phyloP scores from a whole-genome alignment of 768 basidiomycete genomes.

The Pholiota conissans region DNA sequence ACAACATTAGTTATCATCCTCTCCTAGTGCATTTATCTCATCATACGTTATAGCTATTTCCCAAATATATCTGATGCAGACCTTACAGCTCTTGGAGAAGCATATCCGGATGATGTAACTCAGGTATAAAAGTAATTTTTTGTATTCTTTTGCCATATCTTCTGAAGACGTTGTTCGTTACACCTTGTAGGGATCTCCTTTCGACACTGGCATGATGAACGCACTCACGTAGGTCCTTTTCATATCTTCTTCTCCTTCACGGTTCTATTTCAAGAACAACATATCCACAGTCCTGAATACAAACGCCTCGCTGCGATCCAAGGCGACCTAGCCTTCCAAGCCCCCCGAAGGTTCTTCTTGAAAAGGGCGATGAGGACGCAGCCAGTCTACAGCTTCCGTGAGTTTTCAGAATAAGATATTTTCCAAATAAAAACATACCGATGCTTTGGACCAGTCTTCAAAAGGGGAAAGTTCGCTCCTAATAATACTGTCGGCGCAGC shows the following conservation, averaged over 20 bases:
- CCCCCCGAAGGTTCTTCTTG: constrained; percentile 46
- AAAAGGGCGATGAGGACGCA: constrained; percentile 34
- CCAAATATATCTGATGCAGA: constrained; percentile 28
- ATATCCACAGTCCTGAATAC: constrained; percentile 32
- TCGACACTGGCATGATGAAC: constrained; percentile 45
- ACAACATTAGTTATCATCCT: too few species aligned
- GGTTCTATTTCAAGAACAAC: too few species aligned
- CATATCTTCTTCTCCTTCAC: too few species aligned
- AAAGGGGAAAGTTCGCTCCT: constrained; percentile 40
- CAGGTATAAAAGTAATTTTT: too few species aligned
- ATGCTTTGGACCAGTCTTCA: constrained; percentile 33
- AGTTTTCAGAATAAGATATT: constrained; percentile 10
- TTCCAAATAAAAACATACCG: neutral
- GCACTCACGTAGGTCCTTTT: constrained; percentile 25
- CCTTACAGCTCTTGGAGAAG: constrained; percentile 26
- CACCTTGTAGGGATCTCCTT: constrained; percentile 46
- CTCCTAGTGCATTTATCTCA: too few species aligned
- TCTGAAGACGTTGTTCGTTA: too few species aligned
- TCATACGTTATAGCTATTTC: constrained; percentile 24
- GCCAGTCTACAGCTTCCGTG: constrained; percentile 40
- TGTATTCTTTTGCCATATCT: too few species aligned
- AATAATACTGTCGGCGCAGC: constrained; percentile 44
- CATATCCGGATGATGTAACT: constrained; percentile 39
- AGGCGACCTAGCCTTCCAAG: constrained; percentile 49
- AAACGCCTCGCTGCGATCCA: constrained; percentile 48